Base-by-base conservation (phyloP, 2,329 filamentous ascomycete species). In the Akanthomyces dipterigenus region DNA sequence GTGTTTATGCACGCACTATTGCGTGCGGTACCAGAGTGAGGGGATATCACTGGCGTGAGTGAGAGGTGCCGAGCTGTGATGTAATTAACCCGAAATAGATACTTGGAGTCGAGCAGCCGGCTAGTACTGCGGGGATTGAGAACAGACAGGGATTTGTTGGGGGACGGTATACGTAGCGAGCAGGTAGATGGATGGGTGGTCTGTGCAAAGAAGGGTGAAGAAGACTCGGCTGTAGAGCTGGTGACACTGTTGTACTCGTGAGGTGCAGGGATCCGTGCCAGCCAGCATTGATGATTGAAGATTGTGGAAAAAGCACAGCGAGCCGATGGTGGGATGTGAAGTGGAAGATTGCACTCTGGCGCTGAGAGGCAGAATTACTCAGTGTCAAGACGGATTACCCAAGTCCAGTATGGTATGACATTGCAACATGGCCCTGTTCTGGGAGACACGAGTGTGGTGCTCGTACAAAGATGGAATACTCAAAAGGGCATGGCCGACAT, bases 81-180 rank as follows among this genome's bases (percentile, higher is more conserved):
- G 48, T 24, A 46, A 51, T 60, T 60, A 60, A 40, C 49, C 49
- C 49, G 36, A 28, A 54, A 60, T 60, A 60, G 57, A 60, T 60
- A 53, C 48, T 26, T 53, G n/a, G 8, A 20, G 26, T 3, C 12
- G 14, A n/a, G 26, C 26, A 45, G 11, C 9, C n/a, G 12, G 20
- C 36, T 59, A 36, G 56, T 59, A 59, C 48, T 59, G 38, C 28
- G 46, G 55, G 55, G 55, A 42, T 40, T 34, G 55, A 42, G 26
- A 26, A 50, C 5, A 22, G 24, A 34, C 20, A 40, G 36, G 14
- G 26, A 2, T 22, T 26, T 7, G 31, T 34, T 34, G 31, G 31
- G 31, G 8, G 11, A 34, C 20, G 40, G 22, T 38, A n/a, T 26
- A 36, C 38, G 50, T 40, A 14, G 34, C 50, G n/a, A 40, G 22